Base-by-base conservation (phyloP, 495 filamentous ascomycete genomes). In the Aspergillus carlsbadensis region DNA sequence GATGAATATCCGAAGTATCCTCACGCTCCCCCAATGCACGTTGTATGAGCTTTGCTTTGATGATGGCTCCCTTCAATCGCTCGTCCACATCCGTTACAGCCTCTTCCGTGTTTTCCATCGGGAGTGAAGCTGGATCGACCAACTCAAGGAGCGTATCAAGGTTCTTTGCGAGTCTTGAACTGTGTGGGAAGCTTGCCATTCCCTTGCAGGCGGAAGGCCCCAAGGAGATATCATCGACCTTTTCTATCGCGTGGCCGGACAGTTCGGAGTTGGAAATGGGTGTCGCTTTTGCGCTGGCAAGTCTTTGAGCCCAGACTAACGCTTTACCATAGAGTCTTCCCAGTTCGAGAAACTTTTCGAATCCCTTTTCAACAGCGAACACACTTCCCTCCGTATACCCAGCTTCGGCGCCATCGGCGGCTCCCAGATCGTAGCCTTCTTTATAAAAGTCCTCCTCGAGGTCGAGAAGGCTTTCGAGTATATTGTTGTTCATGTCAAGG, bases 291-390 rank as follows among this genome's bases (percentile, higher is more conserved):
- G 17, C 18, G 26, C 40, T 44, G 4, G 67, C 61, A 44, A 86
- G 70, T 59, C 87, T 74, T 17, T 84, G 82, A 36, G 86, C 83
- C 94, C 92, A 98, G 36, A 98, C 81, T 1, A 87, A 70, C 3
- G 88, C 84, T 64, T 83, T 86, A n/a, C 94, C 92, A 62, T 92
- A 88, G 18, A 99, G 66, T 52, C 78, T 78, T 1, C 94, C 95
- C 63, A 91, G 81, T 54, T 89, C 85, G 13, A 85, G 60, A 62
- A 90, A 96, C 72, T 96, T 97, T 65, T 94, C 89, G 56, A 93
- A 98, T 1, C 92, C 94, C 61, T 94, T 95, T 64, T 95, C 88
- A 3, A 98, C 80, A 0, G 93, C 94, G 66, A 98, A 90, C 11
- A 89, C 78, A 34, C 89, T 88, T 36, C 95, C 95, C 80, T 99